Conservation (phyloP, 2,329 filamentous ascomycete genomes). For the Stromatinia cepivora region DNA sequence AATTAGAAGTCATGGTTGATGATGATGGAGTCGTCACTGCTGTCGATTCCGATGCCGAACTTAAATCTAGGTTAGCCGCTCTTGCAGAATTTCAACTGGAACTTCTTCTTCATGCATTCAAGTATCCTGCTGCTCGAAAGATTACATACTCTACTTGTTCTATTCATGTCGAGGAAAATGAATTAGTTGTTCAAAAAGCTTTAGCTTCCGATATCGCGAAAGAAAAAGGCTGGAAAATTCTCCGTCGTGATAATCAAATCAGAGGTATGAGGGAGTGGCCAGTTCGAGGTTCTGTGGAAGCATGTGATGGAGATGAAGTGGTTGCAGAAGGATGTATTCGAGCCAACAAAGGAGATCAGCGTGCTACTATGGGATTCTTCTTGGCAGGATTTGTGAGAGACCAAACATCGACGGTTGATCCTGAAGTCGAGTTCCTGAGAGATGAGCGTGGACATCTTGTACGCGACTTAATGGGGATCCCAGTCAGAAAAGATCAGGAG, state of each 20-base stretch:
- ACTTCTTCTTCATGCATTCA: slow-evolving; percentile 80
- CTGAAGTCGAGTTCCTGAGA: slow-evolving; percentile 39
- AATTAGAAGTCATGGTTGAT: slow-evolving; percentile 47
- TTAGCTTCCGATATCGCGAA: slow-evolving; percentile 67
- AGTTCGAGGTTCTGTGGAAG: slow-evolving; percentile 56
- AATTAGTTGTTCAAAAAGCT: slow-evolving; percentile 74
- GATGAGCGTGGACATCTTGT: slow-evolving; percentile 56
- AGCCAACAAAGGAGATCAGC: slow-evolving; percentile 75
- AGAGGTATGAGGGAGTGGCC: slow-evolving; percentile 74
- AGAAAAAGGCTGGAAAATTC: slow-evolving; percentile 72
- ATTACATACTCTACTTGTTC: slow-evolving; percentile 96
- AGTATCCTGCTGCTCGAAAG: slow-evolving; percentile 70
- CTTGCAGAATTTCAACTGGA: slow-evolving; percentile 80
- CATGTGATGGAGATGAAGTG: slow-evolving; percentile 50
- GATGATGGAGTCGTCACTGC: slow-evolving; percentile 57
- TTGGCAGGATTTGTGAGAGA: slow-evolving; percentile 77
- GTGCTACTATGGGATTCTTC: slow-evolving; percentile 94
- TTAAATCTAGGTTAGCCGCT: slow-evolving; percentile 66
- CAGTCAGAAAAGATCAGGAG: slow-evolving; percentile 38
- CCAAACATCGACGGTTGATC: slow-evolving; percentile 1
- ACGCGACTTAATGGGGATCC: slow-evolving; percentile 45
- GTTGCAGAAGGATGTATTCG: slow-evolving; percentile 76
- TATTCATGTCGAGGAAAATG: slow-evolving; percentile 83
- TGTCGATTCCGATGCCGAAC: slow-evolving; percentile 54
- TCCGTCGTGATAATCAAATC: slow-evolving; percentile 71